Evolutionary conservation across 1,284 basidiomycete species (phyloP), one percentile per base, ranked within the genome.

Genomic region (Microbotryum silenes-acaulis): DNA sequence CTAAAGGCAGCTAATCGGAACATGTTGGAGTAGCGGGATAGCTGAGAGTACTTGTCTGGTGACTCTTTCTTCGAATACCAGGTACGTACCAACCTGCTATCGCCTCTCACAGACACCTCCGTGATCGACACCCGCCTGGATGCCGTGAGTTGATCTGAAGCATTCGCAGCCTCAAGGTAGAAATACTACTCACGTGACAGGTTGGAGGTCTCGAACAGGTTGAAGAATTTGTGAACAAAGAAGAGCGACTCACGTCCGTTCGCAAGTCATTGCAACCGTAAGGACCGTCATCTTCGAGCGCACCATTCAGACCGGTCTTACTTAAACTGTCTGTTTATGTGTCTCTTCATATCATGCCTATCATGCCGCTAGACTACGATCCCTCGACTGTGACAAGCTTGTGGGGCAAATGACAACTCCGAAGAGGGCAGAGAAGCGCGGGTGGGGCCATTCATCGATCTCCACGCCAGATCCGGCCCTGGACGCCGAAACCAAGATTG

Each of bases 341-440:
- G 37, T 4, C 37, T 42, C 37, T 16, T 42, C 37, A 14, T 25
- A 25, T 25, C 25, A 25, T 25, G 25, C 25, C 25, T 18, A 6
- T 18, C 37, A 42, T 42, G n/a, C 20, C 37, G 47, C 10, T 31
- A 45, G 31, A 14, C 47, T 67, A 25, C 51, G 58, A 25, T 45
- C 88, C 74, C 79, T 88, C 71, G 92, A 97, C 71, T 81, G 93
- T 29, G 93, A 97, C 74, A 91, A 88, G 72, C 78, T 96, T 6
- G 87, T 93, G 37, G 69, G 69, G 5, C 62, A 60, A 49, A 48
- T 72, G 23, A 59, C 64, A 56, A 18, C 25, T 42, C n/a, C 59
- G 31, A 25, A 23, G 23, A n/a, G 20, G 51, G 51, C 31, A 20
- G n/a, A 10, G 20, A 25, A 53, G 51, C 37, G 37, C 37, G 37